These are phyloP conservation scores for Suillus clintonianus DNA, from an alignment of 768 basidiomycete species.

Conservation along the genomic window DNA sequence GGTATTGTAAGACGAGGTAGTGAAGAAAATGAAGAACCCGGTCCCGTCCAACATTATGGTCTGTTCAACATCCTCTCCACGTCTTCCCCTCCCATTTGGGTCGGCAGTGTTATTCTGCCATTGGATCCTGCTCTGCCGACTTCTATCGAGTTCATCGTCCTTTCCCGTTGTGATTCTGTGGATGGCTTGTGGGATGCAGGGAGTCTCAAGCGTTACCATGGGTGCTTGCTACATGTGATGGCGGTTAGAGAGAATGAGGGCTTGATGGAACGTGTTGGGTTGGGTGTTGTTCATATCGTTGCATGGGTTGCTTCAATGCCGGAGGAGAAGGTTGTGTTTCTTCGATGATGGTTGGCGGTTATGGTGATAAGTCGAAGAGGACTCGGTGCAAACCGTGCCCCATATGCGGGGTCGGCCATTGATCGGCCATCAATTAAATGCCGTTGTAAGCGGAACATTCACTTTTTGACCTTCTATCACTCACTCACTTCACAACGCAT, in stretches of 20 bases:
- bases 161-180: slow-evolving; percentile 13
- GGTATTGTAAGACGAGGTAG: neutral
- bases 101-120: slow-evolving; percentile 20
- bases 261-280: slow-evolving; percentile 20
- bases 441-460: no score
- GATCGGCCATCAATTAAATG: no score
- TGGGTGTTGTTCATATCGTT: slow-evolving; percentile 18
- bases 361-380: no score
- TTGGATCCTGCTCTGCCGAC: slow-evolving; percentile 5
- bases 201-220: slow-evolving; percentile 11
- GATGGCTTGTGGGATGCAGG: slow-evolving; percentile 11
- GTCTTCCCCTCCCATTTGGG: neutral
- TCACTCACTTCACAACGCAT: no score
- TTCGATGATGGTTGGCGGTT: neutral
- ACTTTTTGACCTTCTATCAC: no score
- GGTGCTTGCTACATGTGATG: slow-evolving; percentile 23
- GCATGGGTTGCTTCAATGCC: slow-evolving; percentile 16
- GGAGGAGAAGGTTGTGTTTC: neutral
- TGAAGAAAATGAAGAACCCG: neutral
- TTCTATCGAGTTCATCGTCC: slow-evolving; percentile 17
- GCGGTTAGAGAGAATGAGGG: slow-evolving; percentile 11
- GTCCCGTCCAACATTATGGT: slow-evolving; percentile 1
- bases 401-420: no score
- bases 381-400: no score
- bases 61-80: slow-evolving; percentile 14